A percentile compares a stretch with the other conserved stretches of the same genome.
Conservation (phyloP, 176 grass and related monocot genomes). For the Bromus sterilis region DNA sequence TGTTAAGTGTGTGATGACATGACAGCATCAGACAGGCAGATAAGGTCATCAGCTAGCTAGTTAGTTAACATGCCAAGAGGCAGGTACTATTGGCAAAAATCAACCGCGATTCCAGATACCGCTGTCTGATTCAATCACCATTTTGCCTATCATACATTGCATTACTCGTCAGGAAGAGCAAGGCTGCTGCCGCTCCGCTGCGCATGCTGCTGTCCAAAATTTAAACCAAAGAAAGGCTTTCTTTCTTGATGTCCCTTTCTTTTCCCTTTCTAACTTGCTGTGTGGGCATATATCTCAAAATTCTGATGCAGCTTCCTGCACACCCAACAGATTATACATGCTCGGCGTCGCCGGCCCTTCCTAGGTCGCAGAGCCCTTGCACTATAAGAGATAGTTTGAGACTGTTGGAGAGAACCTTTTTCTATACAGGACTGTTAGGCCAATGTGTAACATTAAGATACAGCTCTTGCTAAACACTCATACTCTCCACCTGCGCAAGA, state of each 20-base stretch:
- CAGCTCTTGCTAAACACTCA: conserved; percentile 22
- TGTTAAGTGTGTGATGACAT: neutral
- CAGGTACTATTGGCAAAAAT: conserved; percentile 19
- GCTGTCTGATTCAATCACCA: neutral
- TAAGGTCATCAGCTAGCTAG: neutral
- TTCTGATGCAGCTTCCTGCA: neutral
- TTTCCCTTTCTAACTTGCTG: neutral
- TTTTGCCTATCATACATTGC: neutral
- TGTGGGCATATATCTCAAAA: conserved; percentile 1
- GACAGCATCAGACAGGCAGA: neutral
- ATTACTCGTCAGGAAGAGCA: conserved; percentile 1
- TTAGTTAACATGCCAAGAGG: conserved; percentile 10
- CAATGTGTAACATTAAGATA: conserved; percentile 11
- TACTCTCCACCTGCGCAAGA: conserved; percentile 16
- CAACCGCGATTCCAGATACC: neutral
- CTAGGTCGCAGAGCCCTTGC: neutral
- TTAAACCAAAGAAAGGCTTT: neutral
- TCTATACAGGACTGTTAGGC: conserved; percentile 19
- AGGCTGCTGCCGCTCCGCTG: neutral
- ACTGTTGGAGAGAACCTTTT: conserved; percentile 21
- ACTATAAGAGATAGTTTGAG: neutral
- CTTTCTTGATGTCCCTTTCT: neutral
- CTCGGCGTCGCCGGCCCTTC: neutral
- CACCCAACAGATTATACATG: neutral
- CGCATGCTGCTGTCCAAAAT: neutral